Evolutionary conservation across 495 filamentous ascomycete genomes (phyloP), one percentile per base, ranked within the genome.

Genomic region (Podospora conica): DNA sequence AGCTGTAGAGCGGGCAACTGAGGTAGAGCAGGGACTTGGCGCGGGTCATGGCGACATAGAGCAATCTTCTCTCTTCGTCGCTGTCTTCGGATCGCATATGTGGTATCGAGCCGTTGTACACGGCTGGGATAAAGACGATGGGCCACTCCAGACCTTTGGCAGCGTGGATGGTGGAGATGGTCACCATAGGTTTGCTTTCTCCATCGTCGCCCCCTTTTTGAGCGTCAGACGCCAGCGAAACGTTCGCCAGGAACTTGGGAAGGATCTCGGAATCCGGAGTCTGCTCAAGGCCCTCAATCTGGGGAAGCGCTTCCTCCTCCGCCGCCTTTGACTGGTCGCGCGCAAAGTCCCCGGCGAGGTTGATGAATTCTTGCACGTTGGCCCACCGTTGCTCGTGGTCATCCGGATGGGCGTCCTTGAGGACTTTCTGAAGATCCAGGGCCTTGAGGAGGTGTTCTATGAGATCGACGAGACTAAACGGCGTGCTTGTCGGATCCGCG

Each of bases 61-160:
- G 82, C 60, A 99, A 77, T 60, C 96, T 81, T 65, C 96, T 81
- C 73, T 99, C 96, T 76, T 99, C 96, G 65, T 94, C 90, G 18
- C 82, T 80, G 71, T 98, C 93, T 58, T 99, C 96, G 11, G 93
- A 86, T 67, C 95, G 83, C n/a, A 88, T 90, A 77, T 99, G 96
- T 2, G 96, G 96, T 63, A 98, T 97, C 20, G 89, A 95, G 15
- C 94, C 94, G 31, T 95, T 86, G 73, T 96, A 97, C 25, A 90
- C 88, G 1, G 90, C 91, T 0, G 96, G 93, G 12, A 99, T 88
- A 75, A 99, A 99, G 0, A 99, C 91, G 10, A 97, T 85, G 2
- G 96, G 96, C 96, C 96, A 99, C 73, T 99, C 96, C 0, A 99
- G 81, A 4, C 96, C 94, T 74, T 99, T 99, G 0, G 96, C 93